Percentiles rank a stretch among this genome's conserved stretches.
phyloP scores from a whole-genome alignment of 345 rosid species.

The Acer negundo region DNA sequence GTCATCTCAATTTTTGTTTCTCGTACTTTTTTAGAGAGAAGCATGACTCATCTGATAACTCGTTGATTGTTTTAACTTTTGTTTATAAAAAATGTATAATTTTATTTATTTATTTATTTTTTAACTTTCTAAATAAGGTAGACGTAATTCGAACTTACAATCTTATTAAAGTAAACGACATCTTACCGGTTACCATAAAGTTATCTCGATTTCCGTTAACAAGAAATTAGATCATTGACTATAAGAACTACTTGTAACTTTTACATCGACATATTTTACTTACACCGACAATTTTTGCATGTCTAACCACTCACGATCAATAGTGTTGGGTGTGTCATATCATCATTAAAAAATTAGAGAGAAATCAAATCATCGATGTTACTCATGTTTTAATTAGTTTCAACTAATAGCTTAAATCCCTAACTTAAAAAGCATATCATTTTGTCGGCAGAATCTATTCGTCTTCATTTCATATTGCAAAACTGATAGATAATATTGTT shows the following conservation, averaged over 20 bases:
- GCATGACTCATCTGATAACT: no score
- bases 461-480: neutral
- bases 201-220: no score
- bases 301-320: neutral
- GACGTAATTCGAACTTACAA: no score
- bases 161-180: no score
- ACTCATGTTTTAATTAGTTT: neutral
- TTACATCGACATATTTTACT: neutral
- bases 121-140: no score
- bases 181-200: no score
- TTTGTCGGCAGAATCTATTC: neutral
- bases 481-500: neutral
- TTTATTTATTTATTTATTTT: no score
- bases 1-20: no score
- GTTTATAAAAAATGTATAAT: no score
- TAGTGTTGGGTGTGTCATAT: neutral
- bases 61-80: no score
- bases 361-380: neutral
- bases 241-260: neutral
- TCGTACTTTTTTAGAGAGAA: no score
- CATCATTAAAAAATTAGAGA: neutral
- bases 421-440: neutral
- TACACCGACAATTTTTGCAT: neutral
- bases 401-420: neutral
- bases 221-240: neutral